Evolutionary conservation across 208 protist species (phyloP).

Genomic region (Entamoeba nuttalli): DNA sequence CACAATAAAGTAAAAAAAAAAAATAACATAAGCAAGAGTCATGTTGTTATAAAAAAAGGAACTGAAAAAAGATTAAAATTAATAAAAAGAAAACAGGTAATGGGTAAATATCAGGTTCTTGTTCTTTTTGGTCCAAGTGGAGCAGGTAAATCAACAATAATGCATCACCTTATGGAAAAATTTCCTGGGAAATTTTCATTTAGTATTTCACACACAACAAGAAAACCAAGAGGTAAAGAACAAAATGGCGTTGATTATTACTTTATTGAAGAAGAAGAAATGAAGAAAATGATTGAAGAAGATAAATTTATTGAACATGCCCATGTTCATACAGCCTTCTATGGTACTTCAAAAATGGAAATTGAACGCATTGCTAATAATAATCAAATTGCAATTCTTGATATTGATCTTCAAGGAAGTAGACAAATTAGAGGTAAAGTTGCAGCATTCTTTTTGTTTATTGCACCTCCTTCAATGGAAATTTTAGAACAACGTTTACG

Average conservation of each 20-base stretch:
- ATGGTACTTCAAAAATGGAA: constrained; percentile 7
- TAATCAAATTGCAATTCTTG: neutral
- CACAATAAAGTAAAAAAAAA: no score
- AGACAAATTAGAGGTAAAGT: neutral
- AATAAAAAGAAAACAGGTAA: no score
- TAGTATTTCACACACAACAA: constrained; percentile 10
- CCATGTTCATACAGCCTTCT: constrained; percentile 6
- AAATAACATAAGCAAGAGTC: no score
- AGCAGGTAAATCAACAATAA: constrained; percentile 6
- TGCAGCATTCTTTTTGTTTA: neutral
- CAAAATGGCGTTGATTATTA: constrained; percentile 18
- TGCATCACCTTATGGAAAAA: constrained; percentile 3
- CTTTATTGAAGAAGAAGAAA: constrained; percentile 7
- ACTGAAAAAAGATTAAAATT: no score
- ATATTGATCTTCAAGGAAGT: constrained; percentile 14
- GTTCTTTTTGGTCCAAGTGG: no score
- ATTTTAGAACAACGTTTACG: constrained; percentile 9
- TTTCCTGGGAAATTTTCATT: constrained; percentile 20
- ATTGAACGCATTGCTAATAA: neutral
- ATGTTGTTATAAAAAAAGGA: no score
- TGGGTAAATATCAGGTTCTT: no score
- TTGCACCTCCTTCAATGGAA: neutral
- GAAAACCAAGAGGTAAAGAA: constrained; percentile 13
- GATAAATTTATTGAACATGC: constrained; percentile 20
- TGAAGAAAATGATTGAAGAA: constrained; percentile 11